A percentile compares a stretch with the other conserved stretches of the same genome.
phyloP scores from a whole-genome alignment of 371 early-diverging fungal genomes.

The Enteropsectra breve region DNA sequence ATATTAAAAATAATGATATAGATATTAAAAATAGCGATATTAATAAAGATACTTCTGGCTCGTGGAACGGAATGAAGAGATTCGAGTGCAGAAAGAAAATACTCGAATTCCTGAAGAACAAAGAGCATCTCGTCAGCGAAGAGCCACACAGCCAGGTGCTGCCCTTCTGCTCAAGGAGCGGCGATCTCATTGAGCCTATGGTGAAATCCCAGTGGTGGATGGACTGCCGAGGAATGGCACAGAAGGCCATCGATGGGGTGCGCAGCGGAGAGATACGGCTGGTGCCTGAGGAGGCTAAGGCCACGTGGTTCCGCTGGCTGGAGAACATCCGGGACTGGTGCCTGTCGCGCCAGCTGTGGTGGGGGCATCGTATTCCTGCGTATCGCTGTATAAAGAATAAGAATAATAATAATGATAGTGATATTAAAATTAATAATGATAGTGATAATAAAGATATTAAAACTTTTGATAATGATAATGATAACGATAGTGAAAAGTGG shows the following conservation, averaged over 20 bases:
- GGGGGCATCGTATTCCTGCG: conserved; percentile 96
- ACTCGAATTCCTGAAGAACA: conserved; percentile 71
- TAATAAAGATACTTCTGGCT: not conserved
- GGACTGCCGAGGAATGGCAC: conserved; percentile 78
- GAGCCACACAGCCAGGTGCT: conserved; percentile 79
- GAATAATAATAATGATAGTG: too few species aligned
- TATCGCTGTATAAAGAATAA: conserved; percentile 73
- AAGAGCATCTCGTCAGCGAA: conserved; percentile 73
- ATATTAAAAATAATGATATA: too few species aligned
- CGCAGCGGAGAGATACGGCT: conserved; percentile 74
- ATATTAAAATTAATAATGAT: too few species aligned
- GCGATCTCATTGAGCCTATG: conserved; percentile 89
- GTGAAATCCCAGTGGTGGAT: conserved; percentile 99
- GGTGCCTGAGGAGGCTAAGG: conserved; percentile 73
- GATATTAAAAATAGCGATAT: not conserved
- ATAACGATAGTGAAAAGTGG: conserved; percentile 65
- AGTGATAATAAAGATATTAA: too few species aligned
- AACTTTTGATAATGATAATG: not conserved
- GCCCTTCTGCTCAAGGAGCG: conserved; percentile 78
- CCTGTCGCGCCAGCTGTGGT: conserved; percentile 92
- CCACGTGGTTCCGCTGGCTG: conserved; percentile 90
- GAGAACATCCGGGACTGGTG: conserved; percentile 92
- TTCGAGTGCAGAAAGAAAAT: conserved; percentile 86
- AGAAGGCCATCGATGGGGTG: conserved; percentile 65
- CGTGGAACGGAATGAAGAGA: conserved; percentile 62